phyloP scores from a whole-genome alignment of 768 basidiomycete species.

The Nidula microcarpa region DNA sequence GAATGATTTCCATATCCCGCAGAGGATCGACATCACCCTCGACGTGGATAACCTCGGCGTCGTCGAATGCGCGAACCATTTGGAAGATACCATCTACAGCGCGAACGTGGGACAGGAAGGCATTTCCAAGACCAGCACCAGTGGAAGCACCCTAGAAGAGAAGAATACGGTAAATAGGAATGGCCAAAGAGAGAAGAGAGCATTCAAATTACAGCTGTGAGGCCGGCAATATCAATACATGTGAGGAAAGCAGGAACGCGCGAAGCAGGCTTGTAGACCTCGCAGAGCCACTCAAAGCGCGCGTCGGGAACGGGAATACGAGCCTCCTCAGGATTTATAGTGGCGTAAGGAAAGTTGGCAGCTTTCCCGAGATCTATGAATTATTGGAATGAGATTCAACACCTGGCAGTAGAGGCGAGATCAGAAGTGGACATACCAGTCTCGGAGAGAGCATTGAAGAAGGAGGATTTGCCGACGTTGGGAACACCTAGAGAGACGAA shows the following conservation, averaged over 20 bases:
- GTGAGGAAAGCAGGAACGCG: constrained; percentile 93
- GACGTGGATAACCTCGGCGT: constrained; percentile 98
- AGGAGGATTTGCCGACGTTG: constrained; percentile 98
- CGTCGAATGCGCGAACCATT: constrained; percentile 96
- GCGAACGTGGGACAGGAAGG: constrained; percentile 95
- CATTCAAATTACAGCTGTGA: constrained; percentile 71
- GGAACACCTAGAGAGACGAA: constrained; percentile 54
- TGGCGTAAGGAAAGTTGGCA: constrained; percentile 96
- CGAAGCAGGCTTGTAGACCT: constrained; percentile 84
- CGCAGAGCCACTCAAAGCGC: constrained; percentile 93
- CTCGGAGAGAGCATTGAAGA: constrained; percentile 95
- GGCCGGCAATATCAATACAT: constrained; percentile 97
- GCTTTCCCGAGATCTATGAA: constrained; percentile 81
- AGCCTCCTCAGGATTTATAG: constrained; percentile 93
- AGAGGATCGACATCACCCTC: constrained; percentile 96
- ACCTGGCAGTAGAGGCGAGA: not conserved
- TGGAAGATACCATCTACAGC: constrained; percentile 99
- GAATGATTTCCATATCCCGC: constrained; percentile 97
- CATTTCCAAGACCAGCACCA: constrained; percentile 95
- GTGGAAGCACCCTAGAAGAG: constrained; percentile 84
- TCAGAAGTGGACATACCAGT: constrained; percentile 56
- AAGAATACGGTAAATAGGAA: not conserved
- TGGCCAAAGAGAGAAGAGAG: not conserved
- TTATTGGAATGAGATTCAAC: constrained; percentile 8
- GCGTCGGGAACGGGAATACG: constrained; percentile 93